Evolutionary conservation across 768 basidiomycete genomes (phyloP), one percentile per base, ranked within the genome.

Genomic region (Serendipita sp.): DNA sequence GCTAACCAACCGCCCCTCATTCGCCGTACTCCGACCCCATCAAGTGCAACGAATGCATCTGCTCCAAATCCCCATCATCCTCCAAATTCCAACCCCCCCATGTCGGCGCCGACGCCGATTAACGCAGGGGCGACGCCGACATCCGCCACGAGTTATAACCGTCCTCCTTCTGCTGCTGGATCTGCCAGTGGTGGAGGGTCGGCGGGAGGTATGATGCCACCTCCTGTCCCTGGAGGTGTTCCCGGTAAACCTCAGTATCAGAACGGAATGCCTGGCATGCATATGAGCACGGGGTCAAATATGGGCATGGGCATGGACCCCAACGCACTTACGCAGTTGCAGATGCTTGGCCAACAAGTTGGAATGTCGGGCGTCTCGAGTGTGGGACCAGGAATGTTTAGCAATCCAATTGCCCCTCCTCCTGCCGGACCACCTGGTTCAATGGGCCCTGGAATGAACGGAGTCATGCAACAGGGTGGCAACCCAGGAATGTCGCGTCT

Each of bases 271-370:
- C n/a, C 48, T 60, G 56, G 56, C 3, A 52, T 52, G 32, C 48
- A n/a, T 10, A 60, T 60, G 56, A 35, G 28, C 16, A 8, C 56
- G 56, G 56, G 5, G 2, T 11, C 8, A 32, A 60, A n/a, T 8
- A 4, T 30, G 23, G 10, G 10, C 56, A 35, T 23, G 65, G 64
- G 65, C 36, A 65, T 72, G 67, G 72, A 73, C 66, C 69, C 70
- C 28, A 67, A 68, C 18, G 68, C 68, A 46, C 67, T 70, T 32
- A 66, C 68, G 64, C 63, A 41, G 38, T 66, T 67, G 64, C 67
- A 70, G 15, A 67, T 67, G 54, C 69, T 68, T 69, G 71, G 67
- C 18, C 56, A 60, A 32, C 56, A 60, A 28, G 35, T 38, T n/a
- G 64, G 67, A 8, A 67, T 70, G 65, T 68, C 63, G 32, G 69